A percentile compares a stretch with the other conserved stretches of the same genome.
phyloP scores from a whole-genome alignment of 1,284 basidiomycete genomes.

The Ceratobasidium sp. region DNA sequence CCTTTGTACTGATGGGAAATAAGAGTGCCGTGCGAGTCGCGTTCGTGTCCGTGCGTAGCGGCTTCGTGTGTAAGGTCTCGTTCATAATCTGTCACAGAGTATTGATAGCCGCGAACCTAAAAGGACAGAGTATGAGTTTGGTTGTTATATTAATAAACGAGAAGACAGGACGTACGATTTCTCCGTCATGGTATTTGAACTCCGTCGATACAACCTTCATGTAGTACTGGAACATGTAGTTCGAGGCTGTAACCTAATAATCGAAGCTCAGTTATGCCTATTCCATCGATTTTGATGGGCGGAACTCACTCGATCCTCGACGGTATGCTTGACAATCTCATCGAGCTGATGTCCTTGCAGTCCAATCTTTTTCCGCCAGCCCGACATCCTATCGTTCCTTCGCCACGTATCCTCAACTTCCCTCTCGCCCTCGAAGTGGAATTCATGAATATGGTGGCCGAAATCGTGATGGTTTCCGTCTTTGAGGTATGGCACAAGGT shows the following conservation, averaged over 20 bases:
- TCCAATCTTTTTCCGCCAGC: slow-evolving; percentile 80
- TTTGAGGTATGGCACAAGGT: slow-evolving; percentile 94
- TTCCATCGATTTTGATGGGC: slow-evolving; percentile 11
- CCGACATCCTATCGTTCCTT: slow-evolving; percentile 64
- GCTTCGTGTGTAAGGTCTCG: slow-evolving; percentile 76
- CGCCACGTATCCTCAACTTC: slow-evolving; percentile 66
- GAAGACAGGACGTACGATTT: slow-evolving; percentile 67
- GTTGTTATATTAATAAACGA: not conserved
- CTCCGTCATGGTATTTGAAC: slow-evolving; percentile 84
- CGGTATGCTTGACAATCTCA: slow-evolving; percentile 73
- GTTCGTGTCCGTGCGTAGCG: slow-evolving; percentile 55
- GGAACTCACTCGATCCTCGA: slow-evolving; percentile 50
- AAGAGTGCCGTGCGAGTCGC: slow-evolving; percentile 77
- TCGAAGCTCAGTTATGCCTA: slow-evolving; percentile 1
- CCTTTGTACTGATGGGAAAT: slow-evolving; percentile 86
- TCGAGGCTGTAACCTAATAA: slow-evolving; percentile 71
- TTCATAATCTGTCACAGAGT: slow-evolving; percentile 96
- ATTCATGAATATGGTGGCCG: slow-evolving; percentile 81
- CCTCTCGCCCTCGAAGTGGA: slow-evolving; percentile 87
- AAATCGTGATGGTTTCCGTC: slow-evolving; percentile 67
- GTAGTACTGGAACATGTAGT: slow-evolving; percentile 98
- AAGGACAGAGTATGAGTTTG: not conserved
- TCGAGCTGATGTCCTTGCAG: slow-evolving; percentile 85
- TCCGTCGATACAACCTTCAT: slow-evolving; percentile 96
- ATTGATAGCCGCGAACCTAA: slow-evolving; percentile 87